phyloP scores from a whole-genome alignment of 2,329 filamentous ascomycete species.

The Sarocladium oryzae region DNA sequence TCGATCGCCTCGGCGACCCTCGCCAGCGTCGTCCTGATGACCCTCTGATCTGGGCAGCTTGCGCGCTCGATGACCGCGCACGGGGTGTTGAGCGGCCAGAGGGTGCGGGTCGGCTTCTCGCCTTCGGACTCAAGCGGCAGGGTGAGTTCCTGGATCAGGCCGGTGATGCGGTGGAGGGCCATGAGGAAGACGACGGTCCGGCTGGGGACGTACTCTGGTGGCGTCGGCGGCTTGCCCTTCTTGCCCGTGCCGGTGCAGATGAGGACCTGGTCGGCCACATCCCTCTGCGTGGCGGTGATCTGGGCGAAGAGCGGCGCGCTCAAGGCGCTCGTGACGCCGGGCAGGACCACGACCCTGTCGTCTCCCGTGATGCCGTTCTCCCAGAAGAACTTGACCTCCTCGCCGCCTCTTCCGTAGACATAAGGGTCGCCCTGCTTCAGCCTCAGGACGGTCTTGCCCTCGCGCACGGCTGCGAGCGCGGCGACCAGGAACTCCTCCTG shows the following conservation, averaged over 20 bases:
- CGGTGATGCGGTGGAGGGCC: constrained; percentile 79
- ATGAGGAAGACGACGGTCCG: constrained; percentile 92
- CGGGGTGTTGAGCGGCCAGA: constrained; percentile 73
- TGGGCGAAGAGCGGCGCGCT: constrained; percentile 81
- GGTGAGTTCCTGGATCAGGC: constrained; percentile 66
- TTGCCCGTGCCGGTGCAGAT: constrained; percentile 95
- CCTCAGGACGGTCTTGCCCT: constrained; percentile 74
- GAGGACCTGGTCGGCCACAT: constrained; percentile 85
- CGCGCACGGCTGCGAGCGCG: constrained; percentile 59
- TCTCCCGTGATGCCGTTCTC: constrained; percentile 52
- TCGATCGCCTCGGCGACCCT: constrained; percentile 79
- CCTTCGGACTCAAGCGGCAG: constrained; percentile 28
- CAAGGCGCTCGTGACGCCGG: constrained; percentile 84
- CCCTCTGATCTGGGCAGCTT: constrained; percentile 87
- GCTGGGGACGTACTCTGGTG: constrained; percentile 68
- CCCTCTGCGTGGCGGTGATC: constrained; percentile 83
- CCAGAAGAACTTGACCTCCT: constrained; percentile 83
- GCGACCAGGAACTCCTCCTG: constrained; percentile 82
- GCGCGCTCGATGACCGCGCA: constrained; percentile 92
- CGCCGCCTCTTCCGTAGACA: constrained; percentile 88
- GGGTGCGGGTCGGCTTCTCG: constrained; percentile 24
- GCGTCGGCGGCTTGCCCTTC: constrained; percentile 76
- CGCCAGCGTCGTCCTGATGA: constrained; percentile 80
- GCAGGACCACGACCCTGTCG: constrained; percentile 63
- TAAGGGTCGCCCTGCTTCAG: constrained; percentile 97